A percentile compares a stretch with the other conserved stretches of the same genome.
These are phyloP conservation scores for Epicoccum nigrum DNA, from an alignment of 2,329 filamentous ascomycete genomes.

Conservation along the genomic window DNA sequence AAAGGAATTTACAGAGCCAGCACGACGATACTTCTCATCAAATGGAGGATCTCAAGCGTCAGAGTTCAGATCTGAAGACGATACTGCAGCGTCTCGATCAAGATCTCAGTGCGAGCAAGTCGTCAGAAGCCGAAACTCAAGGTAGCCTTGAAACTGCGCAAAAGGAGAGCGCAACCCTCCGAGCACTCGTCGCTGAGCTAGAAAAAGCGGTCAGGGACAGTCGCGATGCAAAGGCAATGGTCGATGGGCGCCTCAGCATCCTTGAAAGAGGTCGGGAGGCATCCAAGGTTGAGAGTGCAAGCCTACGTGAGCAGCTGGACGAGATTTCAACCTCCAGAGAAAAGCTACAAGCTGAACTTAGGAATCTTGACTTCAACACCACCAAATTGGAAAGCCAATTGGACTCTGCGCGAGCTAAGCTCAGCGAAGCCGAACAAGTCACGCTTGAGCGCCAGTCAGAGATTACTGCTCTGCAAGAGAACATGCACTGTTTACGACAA, in stretches of 20 bases:
- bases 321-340: constrained; percentile 12
- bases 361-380: constrained; percentile 6
- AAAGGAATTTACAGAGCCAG: constrained; percentile 17
- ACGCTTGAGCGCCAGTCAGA: constrained; percentile 17
- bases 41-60: constrained; percentile 9
- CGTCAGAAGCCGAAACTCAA: constrained; percentile 14
- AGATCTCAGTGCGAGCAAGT: constrained; percentile 4
- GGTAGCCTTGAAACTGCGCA: constrained; percentile 17
- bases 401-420: constrained; percentile 12
- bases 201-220: constrained; percentile 22
- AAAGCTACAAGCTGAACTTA: constrained; percentile 14
- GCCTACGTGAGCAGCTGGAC: constrained; percentile 18
- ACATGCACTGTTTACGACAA: constrained; percentile 19
- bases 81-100: constrained; percentile 18
- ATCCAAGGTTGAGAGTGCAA: constrained; percentile 15
- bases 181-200: constrained; percentile 21
- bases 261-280: constrained; percentile 16
- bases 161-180: constrained; percentile 18
- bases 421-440: constrained; percentile 21
- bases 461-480: constrained; percentile 23
- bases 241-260: constrained; percentile 16
- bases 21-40: constrained; percentile 11
- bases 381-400: constrained; percentile 19
- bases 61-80: constrained; percentile 12
- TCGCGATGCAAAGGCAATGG: constrained; percentile 11